Percentiles rank a stretch among this genome's conserved stretches.
Conservation (phyloP, 371 early-diverging fungal species). For the Circinella minor region DNA sequence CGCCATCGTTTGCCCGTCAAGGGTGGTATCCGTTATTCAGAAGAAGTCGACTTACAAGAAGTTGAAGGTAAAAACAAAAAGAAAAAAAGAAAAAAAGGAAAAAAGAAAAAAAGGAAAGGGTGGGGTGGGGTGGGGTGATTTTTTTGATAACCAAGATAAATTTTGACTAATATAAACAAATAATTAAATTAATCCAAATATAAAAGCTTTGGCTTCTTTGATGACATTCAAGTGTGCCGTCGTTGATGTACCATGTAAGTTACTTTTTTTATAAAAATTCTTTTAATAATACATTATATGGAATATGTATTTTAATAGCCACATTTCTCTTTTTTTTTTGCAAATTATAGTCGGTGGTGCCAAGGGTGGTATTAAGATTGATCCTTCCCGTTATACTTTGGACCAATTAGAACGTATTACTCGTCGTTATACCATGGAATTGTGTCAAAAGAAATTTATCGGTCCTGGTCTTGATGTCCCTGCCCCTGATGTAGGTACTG, state of each 20-base stretch:
- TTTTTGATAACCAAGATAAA: no score
- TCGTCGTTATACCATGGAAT: constrained; percentile 87
- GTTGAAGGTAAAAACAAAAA: constrained; percentile 61
- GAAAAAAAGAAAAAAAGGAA: no score
- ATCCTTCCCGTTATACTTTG: constrained; percentile 79
- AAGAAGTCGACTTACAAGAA: constrained; percentile 85
- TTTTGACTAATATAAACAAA: neutral
- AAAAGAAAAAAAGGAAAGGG: no score
- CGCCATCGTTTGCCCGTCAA: constrained; percentile 88
- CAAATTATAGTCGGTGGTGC: constrained; percentile 65
- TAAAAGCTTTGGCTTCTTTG: constrained; percentile 68
- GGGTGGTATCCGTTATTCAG: constrained; percentile 86
- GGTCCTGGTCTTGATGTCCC: constrained; percentile 89
- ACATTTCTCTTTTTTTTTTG: neutral
- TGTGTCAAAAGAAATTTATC: constrained; percentile 91
- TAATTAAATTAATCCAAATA: neutral
- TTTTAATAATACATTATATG: no score
- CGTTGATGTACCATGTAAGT: constrained; percentile 89
- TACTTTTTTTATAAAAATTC: neutral
- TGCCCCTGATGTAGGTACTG: constrained; percentile 92
- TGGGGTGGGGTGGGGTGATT: no score
- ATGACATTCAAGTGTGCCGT: constrained; percentile 96
- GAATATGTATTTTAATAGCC: neutral
- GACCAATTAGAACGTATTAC: constrained; percentile 88
- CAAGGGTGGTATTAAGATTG: constrained; percentile 88